Conservation (phyloP, 306 rosid species). For the Neltuma alba region DNA sequence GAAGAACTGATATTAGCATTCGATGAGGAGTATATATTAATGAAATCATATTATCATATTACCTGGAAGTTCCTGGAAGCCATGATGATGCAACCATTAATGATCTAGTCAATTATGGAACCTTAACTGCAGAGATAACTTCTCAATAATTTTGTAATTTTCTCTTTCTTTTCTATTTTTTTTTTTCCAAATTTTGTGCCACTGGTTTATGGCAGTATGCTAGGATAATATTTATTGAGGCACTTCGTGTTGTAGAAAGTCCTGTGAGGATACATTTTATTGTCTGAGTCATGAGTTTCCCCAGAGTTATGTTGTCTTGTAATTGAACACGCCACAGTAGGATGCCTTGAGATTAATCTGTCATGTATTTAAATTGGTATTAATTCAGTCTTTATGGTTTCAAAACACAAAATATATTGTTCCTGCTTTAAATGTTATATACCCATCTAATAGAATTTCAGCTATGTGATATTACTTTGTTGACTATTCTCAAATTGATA, state of each 20-base stretch:
- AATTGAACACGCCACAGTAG: background rate
- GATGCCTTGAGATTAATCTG: background rate
- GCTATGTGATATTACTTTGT: too few species aligned
- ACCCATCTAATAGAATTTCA: too few species aligned
- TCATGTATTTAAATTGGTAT: too few species aligned
- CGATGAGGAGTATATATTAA: slow-evolving; percentile 1
- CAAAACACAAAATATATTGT: too few species aligned
- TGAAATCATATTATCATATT: slow-evolving; percentile 8
- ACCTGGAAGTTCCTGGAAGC: background rate
- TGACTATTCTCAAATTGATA: too few species aligned
- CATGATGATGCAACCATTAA: background rate
- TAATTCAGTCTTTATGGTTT: too few species aligned
- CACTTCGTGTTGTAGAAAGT: background rate
- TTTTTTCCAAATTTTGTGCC: background rate
- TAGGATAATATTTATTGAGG: background rate
- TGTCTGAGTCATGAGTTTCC: background rate
- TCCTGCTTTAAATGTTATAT: too few species aligned
- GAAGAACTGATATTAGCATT: slow-evolving; percentile 20
- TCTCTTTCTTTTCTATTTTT: background rate
- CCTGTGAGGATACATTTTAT: background rate
- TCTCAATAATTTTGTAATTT: background rate
- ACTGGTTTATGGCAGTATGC: background rate
- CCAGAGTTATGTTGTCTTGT: background rate
- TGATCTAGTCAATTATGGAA: background rate
- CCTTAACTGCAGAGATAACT: background rate